Evolutionary conservation across 2,329 filamentous ascomycete species (phyloP).

Genomic region (Pyricularia pennisetigena): DNA sequence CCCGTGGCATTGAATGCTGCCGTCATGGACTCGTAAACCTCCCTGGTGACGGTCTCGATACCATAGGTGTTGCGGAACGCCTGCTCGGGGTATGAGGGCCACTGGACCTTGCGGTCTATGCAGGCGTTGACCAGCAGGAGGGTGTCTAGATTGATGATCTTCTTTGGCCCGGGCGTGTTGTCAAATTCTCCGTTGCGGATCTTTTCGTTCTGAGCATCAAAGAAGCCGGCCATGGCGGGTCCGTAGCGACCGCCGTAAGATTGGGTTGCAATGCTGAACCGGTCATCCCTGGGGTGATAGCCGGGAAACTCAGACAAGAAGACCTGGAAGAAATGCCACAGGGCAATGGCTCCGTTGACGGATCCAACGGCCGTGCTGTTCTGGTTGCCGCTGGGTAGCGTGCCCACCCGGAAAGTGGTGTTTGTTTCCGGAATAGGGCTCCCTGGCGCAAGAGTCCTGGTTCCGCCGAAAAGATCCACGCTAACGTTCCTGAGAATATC

Average conservation of each 20-base stretch:
- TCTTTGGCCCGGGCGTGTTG: not conserved
- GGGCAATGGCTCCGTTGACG: slow-evolving; percentile 42
- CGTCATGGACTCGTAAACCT: slow-evolving; percentile 35
- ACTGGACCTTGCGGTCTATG: slow-evolving; percentile 54
- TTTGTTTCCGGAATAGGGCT: slow-evolving; percentile 24
- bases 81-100: slow-evolving; percentile 45
- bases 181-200: slow-evolving; percentile 31
- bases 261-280: slow-evolving; percentile 57
- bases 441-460: slow-evolving; percentile 24
- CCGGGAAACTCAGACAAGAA: slow-evolving; percentile 50
- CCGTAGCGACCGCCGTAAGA: slow-evolving; percentile 65
- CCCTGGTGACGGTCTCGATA: slow-evolving; percentile 41
- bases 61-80: slow-evolving; percentile 58
- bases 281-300: slow-evolving; percentile 39
- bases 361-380: slow-evolving; percentile 45
- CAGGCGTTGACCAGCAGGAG: slow-evolving; percentile 65
- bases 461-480: slow-evolving; percentile 32
- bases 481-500: slow-evolving; percentile 55
- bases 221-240: slow-evolving; percentile 48
- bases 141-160: slow-evolving; percentile 43
- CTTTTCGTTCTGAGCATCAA: slow-evolving; percentile 51
- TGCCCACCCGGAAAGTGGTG: slow-evolving; percentile 46
- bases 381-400: slow-evolving; percentile 46
- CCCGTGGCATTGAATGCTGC: slow-evolving; percentile 32
- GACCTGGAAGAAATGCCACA: slow-evolving; percentile 57